These are phyloP conservation scores for Toxoplasma gondii DNA, from an alignment of 169 alveolate genomes.

Conservation along the genomic window DNA sequence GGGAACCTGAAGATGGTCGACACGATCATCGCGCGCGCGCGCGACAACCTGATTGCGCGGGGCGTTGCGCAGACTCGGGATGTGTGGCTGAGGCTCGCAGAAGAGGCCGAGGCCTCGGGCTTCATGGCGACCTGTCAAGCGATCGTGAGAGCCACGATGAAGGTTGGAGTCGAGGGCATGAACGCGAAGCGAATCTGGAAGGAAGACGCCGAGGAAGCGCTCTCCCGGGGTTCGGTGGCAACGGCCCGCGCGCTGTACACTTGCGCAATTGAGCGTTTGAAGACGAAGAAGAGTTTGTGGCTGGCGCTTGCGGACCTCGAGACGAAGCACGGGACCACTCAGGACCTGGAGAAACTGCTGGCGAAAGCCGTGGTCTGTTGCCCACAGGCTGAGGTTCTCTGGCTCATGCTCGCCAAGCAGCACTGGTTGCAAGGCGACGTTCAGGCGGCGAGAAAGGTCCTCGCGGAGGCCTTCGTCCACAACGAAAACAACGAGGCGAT, in stretches of 20 bases:
- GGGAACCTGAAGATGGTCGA: constrained; percentile 77
- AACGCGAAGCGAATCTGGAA: constrained; percentile 71
- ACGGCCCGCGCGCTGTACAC: constrained; percentile 77
- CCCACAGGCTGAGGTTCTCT: constrained; percentile 91
- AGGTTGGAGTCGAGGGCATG: constrained; percentile 69
- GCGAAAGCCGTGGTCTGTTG: constrained; percentile 87
- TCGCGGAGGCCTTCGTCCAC: constrained; percentile 89
- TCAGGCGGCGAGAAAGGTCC: constrained; percentile 86
- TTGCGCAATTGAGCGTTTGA: constrained; percentile 74
- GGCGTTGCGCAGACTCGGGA: constrained; percentile 77
- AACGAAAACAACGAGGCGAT: constrained; percentile 88
- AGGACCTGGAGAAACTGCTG: constrained; percentile 83
- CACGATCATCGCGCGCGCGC: constrained; percentile 72
- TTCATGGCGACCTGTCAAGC: constrained; percentile 75
- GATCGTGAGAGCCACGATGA: constrained; percentile 72
- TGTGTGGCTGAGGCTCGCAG: constrained; percentile 76
- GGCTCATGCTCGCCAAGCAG: constrained; percentile 94
- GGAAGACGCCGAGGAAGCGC: constrained; percentile 71
- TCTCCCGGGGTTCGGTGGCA: constrained; percentile 67
- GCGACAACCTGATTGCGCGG: constrained; percentile 72
- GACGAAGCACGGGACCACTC: constrained; percentile 89
- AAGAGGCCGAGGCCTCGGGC: constrained; percentile 79
- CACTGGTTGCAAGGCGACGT: constrained; percentile 91
- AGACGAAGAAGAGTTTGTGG: constrained; percentile 88
- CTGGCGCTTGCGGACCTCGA: constrained; percentile 96